Base-by-base conservation (phyloP, 768 basidiomycete genomes). In the Sporobolomyces roseus region DNA sequence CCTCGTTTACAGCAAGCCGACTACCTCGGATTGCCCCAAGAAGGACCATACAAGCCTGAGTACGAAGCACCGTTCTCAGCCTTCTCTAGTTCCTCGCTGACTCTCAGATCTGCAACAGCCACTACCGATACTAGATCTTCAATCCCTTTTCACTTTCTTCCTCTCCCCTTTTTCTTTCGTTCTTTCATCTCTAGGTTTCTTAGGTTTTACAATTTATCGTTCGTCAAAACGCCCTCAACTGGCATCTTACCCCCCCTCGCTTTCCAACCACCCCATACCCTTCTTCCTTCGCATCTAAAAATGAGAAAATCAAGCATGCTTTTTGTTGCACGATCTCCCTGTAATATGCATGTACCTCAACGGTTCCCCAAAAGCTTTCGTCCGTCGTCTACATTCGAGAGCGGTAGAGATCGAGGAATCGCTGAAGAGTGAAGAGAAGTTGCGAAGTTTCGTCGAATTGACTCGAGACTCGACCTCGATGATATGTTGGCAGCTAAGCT, bases 11-110 rank as follows among this genome's bases (percentile, higher is more conserved):
- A 83, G 71, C 96, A 99, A 82, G 85, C 93, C 74, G 80, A 82
- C 53, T 99, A 99, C 84, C 86, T 98, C 71, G 93, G 93, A 80
- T 86, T 98, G 74, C 90, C 92, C 66, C 81, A 84, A 75, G 80
- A 84, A 70, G 96, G 94, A 51, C 87, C 87, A 32, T 88, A 87
- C 85, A 88, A 88, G 65, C 30, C 86, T 63, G 74, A 79, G 66
- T 85, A 88, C 82, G 87, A 2, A 58, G 35, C 52, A 21, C 16
- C 48, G 2, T 21, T 46, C 8, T 43, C 23, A 19, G 23, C 30
- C 23, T 5, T 3, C 38, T 50, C 35, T 12, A 3, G 12, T 23
- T 3, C 43, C 3, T 21, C 16, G 45, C 45, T 60, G 32, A 60
- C 29, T 43, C 9, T 3, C 29, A 10, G 16, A 12, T 60, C 19